Percentiles rank a stretch among this genome's conserved stretches.
Conservation (phyloP, 805 yeast species). For the Schwanniomyces pseudopolymorphus region DNA sequence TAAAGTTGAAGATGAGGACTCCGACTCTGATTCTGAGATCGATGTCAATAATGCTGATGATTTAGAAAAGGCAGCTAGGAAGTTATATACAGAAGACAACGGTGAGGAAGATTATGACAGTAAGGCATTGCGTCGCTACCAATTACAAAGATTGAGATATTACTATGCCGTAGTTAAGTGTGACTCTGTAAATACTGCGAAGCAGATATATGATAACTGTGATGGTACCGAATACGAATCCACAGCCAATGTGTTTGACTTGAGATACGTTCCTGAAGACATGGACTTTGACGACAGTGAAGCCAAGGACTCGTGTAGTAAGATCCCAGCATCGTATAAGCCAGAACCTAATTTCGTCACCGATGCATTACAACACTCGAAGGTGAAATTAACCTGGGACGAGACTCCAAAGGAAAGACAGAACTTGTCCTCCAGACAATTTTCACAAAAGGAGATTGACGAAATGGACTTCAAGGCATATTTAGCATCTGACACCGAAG, state of each 20-base stretch:
- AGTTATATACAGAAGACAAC: slow-evolving; percentile 74
- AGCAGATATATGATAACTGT: slow-evolving; percentile 75
- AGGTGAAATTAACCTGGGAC: slow-evolving; percentile 96
- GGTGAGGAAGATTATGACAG: slow-evolving; percentile 84
- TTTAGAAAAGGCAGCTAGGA: slow-evolving; percentile 62
- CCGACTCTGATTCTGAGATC: slow-evolving; percentile 33
- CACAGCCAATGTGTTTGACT: slow-evolving; percentile 90
- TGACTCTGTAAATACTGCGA: slow-evolving; percentile 70
- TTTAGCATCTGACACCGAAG: slow-evolving; percentile 57
- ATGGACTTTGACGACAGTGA: slow-evolving; percentile 77
- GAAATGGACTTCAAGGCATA: slow-evolving; percentile 93
- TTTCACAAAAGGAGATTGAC: slow-evolving; percentile 83
- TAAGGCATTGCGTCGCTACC: slow-evolving; percentile 82
- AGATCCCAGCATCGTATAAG: slow-evolving; percentile 73
- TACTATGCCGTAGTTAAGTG: slow-evolving; percentile 90
- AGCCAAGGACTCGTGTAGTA: slow-evolving; percentile 70
- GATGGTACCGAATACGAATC: slow-evolving; percentile 96
- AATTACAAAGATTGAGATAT: slow-evolving; percentile 87
- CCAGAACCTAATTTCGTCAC: slow-evolving; percentile 80
- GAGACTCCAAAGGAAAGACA: slow-evolving; percentile 92
- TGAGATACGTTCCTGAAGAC: slow-evolving; percentile 89
- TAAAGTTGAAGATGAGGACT: slow-evolving; percentile 35
- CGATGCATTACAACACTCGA: slow-evolving; percentile 94
- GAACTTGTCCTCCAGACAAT: slow-evolving; percentile 73
- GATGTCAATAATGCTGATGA: slow-evolving; percentile 49